phyloP scores from a whole-genome alignment of 305 asterid species.

The Fraxinus floribunda region DNA sequence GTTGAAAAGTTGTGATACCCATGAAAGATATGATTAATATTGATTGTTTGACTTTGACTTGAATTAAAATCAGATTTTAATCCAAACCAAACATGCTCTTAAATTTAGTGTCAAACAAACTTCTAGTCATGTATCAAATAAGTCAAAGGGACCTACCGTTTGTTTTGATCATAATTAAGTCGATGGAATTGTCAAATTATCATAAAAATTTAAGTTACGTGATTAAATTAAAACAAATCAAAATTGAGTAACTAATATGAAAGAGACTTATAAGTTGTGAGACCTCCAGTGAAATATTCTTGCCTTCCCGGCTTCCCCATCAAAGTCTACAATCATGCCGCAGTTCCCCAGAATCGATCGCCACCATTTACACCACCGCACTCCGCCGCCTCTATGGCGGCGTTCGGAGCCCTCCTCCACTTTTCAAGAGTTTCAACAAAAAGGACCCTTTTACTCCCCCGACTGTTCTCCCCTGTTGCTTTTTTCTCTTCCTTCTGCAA shows the following conservation, averaged over 20 bases:
- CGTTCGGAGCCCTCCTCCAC: constrained; percentile 22
- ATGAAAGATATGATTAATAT: too few species aligned
- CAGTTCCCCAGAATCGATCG: background rate
- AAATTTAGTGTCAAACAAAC: background rate
- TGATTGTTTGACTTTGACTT: too few species aligned
- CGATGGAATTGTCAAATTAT: background rate
- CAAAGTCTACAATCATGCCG: constrained; percentile 6
- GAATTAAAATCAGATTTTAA: too few species aligned
- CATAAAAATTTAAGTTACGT: background rate
- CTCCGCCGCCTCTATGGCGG: constrained; percentile 40
- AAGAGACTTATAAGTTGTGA: background rate
- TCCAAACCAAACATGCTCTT: too few species aligned
- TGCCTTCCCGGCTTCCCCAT: too few species aligned
- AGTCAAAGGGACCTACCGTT: background rate
- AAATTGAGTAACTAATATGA: background rate
- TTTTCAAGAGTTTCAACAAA: constrained; percentile 15
- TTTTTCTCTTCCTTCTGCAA: constrained; percentile 55
- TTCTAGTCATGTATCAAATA: background rate
- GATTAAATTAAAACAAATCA: background rate
- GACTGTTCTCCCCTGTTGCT: constrained; percentile 27
- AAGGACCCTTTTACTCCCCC: constrained; percentile 28
- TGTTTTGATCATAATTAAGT: background rate
- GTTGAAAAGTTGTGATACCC: too few species aligned
- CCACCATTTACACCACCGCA: constrained; percentile 20
- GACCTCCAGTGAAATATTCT: background rate